Percentiles rank a stretch among this genome's conserved stretches.
These are phyloP conservation scores for Kwoniella sp. DNA, from an alignment of 768 basidiomycete genomes.

Conservation along the genomic window DNA sequence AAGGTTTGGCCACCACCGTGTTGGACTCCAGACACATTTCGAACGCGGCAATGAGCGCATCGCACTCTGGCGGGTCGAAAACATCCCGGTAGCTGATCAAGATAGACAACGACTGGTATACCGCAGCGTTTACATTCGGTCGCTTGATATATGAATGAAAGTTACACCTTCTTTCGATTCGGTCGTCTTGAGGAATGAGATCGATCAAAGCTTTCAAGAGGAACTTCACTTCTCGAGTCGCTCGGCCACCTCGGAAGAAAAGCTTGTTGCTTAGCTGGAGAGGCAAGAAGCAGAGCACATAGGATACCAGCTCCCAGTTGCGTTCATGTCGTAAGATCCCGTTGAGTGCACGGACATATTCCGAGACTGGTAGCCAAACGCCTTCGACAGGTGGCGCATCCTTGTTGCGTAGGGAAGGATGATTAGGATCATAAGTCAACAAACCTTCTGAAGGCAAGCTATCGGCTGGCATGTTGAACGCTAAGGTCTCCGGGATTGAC, in stretches of 20 bases:
- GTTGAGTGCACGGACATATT: constrained; percentile 68
- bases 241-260: constrained; percentile 86
- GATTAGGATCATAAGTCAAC: constrained; percentile 56
- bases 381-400: constrained; percentile 44
- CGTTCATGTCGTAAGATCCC: constrained; percentile 71
- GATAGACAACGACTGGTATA: constrained; percentile 83
- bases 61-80: constrained; percentile 63
- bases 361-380: constrained; percentile 69
- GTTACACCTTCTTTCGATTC: constrained; percentile 50
- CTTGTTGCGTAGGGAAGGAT: constrained; percentile 46
- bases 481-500: constrained; percentile 46
- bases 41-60: constrained; percentile 59
- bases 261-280: constrained; percentile 93
- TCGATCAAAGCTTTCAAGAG: constrained; percentile 71
- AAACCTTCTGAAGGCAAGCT: constrained; percentile 62
- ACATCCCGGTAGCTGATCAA: constrained; percentile 81
- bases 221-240: constrained; percentile 65
- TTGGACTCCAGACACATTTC: constrained; percentile 57
- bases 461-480: constrained; percentile 50
- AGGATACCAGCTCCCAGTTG: constrained; percentile 92
- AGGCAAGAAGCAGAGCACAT: constrained; percentile 86
- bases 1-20: constrained; percentile 69
- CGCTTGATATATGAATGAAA: constrained; percentile 61
- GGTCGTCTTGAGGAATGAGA: constrained; percentile 35
- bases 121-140: constrained; percentile 82